Base-by-base conservation (phyloP, 306 rosid genomes). In the Crotalaria pallida region DNA sequence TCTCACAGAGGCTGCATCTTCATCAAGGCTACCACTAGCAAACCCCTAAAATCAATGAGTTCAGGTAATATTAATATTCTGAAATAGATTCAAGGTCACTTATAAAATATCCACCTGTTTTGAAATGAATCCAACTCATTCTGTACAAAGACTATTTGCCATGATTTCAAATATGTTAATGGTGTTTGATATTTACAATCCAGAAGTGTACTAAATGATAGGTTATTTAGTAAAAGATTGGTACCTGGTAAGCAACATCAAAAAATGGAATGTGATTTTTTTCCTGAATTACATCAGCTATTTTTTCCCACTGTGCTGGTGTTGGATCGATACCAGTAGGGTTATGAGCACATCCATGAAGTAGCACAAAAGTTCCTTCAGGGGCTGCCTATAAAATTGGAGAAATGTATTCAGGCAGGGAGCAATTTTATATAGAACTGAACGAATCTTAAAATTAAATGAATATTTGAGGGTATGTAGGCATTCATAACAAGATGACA, bases 311-410 rank as follows among this genome's bases (percentile, higher is more conserved):
- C 78, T 94, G 99, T 23, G 91, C 89, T 23, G 78, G 87, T 15
- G 96, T 91, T 51, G 97, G 99, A 79, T 94, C 99, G 61, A 94
- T 94, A 75, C 99, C 99, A 44, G 99, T 91, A 40, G 99, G 99
- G 79, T 94, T 91, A 82, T 94, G 99, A 58, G 99, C 99, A 82
- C 99, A 94, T 73, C 99, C 99, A 86, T 94, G 99, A 79, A 94
- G 97, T 79, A 94, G 41, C 58, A 94, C 78, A 80, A 94, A 94
- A 60, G 99, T 83, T 73, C 97, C 99, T 79, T 94, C 97, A 1
- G 99, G 96, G 49, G 97, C 97, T 13, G 86, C 89, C 99, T 94
- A 76, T 16, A 52, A 74, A 72, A 18, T 34, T 31, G 63, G 27
- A 40, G 68, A 45, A 69, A 17, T 7, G 4, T 58, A 69, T 58